Percentiles rank a stretch among this genome's conserved stretches.
These are phyloP conservation scores for Alternaria metachromatica DNA, from an alignment of 2,329 filamentous ascomycete genomes.

Conservation along the genomic window DNA sequence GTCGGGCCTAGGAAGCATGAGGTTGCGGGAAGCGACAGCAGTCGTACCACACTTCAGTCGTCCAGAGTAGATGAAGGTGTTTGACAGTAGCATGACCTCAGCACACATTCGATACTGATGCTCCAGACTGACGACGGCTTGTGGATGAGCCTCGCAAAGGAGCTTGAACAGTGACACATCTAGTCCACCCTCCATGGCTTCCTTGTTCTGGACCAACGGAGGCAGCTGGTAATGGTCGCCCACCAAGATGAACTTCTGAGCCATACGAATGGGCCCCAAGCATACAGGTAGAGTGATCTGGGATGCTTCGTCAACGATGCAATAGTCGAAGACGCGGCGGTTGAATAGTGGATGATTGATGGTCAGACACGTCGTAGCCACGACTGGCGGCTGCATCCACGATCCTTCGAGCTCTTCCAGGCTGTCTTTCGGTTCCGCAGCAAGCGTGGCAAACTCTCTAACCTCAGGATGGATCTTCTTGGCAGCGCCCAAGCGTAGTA, in stretches of 20 bases:
- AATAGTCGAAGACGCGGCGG: conserved; percentile 93
- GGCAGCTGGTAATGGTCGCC: conserved; percentile 97
- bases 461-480: conserved; percentile 90
- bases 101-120: conserved; percentile 99
- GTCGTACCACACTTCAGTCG: conserved; percentile 87
- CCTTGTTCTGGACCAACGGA: conserved; percentile 90
- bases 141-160: conserved; percentile 85
- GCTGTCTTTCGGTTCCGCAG: conserved; percentile 72
- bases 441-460: conserved; percentile 81
- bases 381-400: conserved; percentile 86
- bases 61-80: conserved; percentile 91
- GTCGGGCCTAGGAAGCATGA: conserved; percentile 65
- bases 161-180: conserved; percentile 95
- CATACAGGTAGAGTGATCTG: conserved; percentile 97
- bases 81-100: conserved; percentile 93
- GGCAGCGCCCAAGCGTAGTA: conserved; percentile 83
- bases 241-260: conserved; percentile 89
- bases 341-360: conserved; percentile 89
- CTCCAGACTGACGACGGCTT: conserved; percentile 87
- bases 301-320: conserved; percentile 96
- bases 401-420: conserved; percentile 84
- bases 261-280: conserved; percentile 90
- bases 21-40: conserved; percentile 71
- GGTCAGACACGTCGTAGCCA: conserved; percentile 93
- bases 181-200: conserved; percentile 82